Percentiles rank a stretch among this genome's conserved stretches.
phyloP scores from a whole-genome alignment of 2,329 filamentous ascomycete genomes.

The Gnomoniopsis sp. region DNA sequence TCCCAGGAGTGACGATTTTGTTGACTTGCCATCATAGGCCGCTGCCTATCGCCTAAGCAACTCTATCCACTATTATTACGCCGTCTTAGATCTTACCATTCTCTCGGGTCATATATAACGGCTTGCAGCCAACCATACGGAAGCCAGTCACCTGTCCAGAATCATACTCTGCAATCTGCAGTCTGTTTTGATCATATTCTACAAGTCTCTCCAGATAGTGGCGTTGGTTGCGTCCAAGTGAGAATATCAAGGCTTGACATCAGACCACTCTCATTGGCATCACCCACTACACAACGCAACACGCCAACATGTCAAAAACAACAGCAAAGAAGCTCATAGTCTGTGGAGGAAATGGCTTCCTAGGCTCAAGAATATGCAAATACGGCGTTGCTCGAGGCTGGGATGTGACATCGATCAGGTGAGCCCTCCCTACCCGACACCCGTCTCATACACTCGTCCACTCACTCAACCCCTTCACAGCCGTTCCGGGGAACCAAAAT shows the following conservation, averaged over 20 bases:
- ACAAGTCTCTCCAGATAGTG: constrained; percentile 13
- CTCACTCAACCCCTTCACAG: constrained; percentile 43
- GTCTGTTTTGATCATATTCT: not conserved
- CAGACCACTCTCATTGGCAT: not conserved
- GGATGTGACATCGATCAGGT: constrained; percentile 92
- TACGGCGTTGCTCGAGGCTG: constrained; percentile 80
- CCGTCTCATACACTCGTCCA: not conserved
- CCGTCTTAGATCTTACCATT: not conserved
- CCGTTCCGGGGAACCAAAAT: constrained; percentile 85
- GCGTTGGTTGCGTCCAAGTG: too few relatives aligned
- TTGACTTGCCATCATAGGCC: not conserved
- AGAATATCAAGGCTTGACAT: not conserved
- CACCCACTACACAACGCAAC: not conserved
- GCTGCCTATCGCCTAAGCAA: not conserved
- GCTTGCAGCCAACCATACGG: not conserved
- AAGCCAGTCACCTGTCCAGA: not conserved
- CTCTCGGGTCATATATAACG: not conserved
- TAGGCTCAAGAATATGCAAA: constrained; percentile 87
- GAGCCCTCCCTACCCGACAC: constrained; percentile 23
- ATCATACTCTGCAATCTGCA: not conserved
- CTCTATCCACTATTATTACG: not conserved
- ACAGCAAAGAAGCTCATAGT: constrained; percentile 79
- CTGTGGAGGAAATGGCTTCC: constrained; percentile 89
- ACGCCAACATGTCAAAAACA: constrained; percentile 41
- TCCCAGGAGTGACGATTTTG: not conserved